A percentile compares a stretch with the other conserved stretches of the same genome.
These are phyloP conservation scores for Alnus glutinosa DNA, from an alignment of 306 rosid species.

Conservation along the genomic window DNA sequence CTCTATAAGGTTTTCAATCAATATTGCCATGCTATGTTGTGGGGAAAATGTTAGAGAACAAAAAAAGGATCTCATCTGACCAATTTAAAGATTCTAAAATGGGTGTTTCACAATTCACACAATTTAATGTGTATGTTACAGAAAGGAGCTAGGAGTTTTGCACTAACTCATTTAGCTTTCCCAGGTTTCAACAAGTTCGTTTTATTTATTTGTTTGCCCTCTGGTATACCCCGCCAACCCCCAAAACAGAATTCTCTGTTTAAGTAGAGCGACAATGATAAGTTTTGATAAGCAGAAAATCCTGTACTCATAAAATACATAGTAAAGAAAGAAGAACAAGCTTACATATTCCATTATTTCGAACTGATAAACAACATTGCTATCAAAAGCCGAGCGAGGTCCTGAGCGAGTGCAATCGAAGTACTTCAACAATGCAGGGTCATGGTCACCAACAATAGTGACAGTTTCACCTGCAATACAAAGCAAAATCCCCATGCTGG, in stretches of 20 bases:
- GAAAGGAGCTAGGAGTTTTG: background rate
- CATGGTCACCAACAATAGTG: slow-evolving; percentile 86
- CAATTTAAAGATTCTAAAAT: background rate
- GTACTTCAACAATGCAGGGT: slow-evolving; percentile 69
- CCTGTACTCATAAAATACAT: background rate
- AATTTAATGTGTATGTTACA: background rate
- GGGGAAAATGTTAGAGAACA: background rate
- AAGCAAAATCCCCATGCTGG: slow-evolving; percentile 3
- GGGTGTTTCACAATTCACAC: background rate
- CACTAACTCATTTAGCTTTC: background rate
- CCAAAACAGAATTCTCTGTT: background rate
- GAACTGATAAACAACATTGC: slow-evolving; percentile 75
- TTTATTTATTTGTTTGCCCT: background rate
- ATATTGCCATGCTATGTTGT: background rate
- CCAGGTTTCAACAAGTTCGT: background rate
- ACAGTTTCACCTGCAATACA: slow-evolving; percentile 76
- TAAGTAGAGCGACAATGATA: background rate
- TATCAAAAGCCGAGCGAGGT: slow-evolving; percentile 64
- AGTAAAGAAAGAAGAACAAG: slow-evolving; percentile 6
- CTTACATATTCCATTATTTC: slow-evolving; percentile 99
- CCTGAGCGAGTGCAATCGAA: slow-evolving; percentile 81
- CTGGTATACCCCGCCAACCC: background rate
- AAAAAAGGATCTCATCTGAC: background rate
- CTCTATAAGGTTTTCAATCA: background rate
- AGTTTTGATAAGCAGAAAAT: background rate